Evolutionary conservation across 306 rosid species (phyloP), one percentile per base, ranked within the genome.

Genomic region (Mucuna pruriens): DNA sequence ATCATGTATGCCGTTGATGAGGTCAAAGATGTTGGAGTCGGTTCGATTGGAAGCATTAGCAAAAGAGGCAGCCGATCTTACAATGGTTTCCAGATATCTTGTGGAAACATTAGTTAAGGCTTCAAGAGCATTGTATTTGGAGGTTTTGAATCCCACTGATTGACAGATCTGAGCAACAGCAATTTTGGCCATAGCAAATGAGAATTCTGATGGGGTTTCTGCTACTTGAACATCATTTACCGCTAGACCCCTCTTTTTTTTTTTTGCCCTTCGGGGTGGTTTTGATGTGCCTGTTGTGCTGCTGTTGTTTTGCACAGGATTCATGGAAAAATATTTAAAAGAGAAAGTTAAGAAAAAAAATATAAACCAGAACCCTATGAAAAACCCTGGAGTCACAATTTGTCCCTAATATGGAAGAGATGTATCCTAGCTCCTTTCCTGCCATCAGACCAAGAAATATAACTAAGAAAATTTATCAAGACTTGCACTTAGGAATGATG

Each of bases 141-240:
- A 78, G 60, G 48, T 42, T 69, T 60, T 86, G 86, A 77, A 91
- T 7, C 97, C 97, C 31, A 74, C 80, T 9, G 94, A 87, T 22
- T 69, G 90, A 78, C 91, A 87, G 61, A 91, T 93, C 86, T 93
- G 93, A n/a, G 97, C 85, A 22, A 90, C 88, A 20, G 93, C 94
- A 75, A 66, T 81, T 82, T 80, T 84, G 51, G 93, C 84, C 26
- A 88, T 51, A 76, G 87, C 80, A 82, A 85, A 80, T 11, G 89
- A 79, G 82, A 91, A 86, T n/a, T 88, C 90, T 13, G 95, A 78
- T 29, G 90, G 85, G 9, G 77, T 76, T 55, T 87, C 51, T 13
- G 86, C 85, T 9, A 78, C 80, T 25, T 29, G 67, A 65, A 13
- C 20, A 29, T 60, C 84, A 13, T 57, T 54, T 74, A 48, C 70